Evolutionary conservation across 108 stramenopile genomes (phyloP).

Genomic region (Chaetoceros muelleri): DNA sequence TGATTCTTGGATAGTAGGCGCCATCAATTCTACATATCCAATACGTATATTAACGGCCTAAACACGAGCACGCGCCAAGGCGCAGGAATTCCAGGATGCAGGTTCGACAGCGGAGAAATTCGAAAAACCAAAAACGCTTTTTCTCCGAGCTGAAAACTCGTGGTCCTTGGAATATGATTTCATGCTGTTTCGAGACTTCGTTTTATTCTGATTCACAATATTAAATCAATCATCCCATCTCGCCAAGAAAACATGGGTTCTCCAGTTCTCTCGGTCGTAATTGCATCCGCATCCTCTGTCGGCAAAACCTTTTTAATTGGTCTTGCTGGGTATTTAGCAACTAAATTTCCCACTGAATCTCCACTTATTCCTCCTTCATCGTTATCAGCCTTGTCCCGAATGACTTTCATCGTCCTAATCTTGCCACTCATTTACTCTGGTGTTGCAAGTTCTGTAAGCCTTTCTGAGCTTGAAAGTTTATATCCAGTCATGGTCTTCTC

Average conservation of each 20-base stretch:
- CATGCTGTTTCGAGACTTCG: no score
- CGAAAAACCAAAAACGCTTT: no score
- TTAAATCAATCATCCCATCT: no score
- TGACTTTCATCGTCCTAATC: conserved; percentile 48
- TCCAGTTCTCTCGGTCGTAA: conserved; percentile 38
- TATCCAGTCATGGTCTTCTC: neutral
- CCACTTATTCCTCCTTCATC: conserved; percentile 37
- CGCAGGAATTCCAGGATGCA: no score
- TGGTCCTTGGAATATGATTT: no score
- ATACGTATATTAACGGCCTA: no score
- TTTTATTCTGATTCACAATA: no score
- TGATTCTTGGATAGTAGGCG: no score
- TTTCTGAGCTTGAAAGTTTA: neutral
- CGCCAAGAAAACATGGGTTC: conserved; percentile 21
- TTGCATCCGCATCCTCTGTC: conserved; percentile 46
- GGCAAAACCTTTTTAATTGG: conserved; percentile 65
- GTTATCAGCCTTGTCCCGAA: conserved; percentile 40
- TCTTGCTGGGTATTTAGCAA: conserved; percentile 38
- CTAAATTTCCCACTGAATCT: conserved; percentile 25
- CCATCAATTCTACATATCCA: no score
- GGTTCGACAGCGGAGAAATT: no score
- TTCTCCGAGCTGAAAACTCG: no score
- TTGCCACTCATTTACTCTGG: conserved; percentile 51
- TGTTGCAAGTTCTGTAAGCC: conserved; percentile 30
- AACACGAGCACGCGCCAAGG: no score